A percentile compares a stretch with the other conserved stretches of the same genome.
Conservation (phyloP, 2,329 filamentous ascomycete species). For the Cladosporium oxysporum region DNA sequence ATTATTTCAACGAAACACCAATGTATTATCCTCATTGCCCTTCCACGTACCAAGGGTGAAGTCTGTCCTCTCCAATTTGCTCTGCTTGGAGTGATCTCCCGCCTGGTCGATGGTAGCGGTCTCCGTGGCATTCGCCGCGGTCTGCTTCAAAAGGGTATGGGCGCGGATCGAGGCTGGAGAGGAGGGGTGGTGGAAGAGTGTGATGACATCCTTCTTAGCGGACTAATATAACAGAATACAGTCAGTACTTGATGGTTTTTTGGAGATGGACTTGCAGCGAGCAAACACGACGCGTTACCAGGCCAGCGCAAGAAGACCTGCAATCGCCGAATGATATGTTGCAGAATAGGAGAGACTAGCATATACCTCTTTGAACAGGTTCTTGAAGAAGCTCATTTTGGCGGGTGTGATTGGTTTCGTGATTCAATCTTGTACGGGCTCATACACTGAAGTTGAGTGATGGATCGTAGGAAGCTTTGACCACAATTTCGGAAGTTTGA, state of each 20-base stretch:
- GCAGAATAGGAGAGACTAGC: constrained; percentile 10
- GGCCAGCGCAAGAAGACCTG: neutral
- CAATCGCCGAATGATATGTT: neutral
- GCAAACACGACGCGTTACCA: neutral
- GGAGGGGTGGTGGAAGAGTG: constrained; percentile 88
- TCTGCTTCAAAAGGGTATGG: constrained; percentile 76
- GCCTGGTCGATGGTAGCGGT: constrained; percentile 74
- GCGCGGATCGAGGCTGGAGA: constrained; percentile 72
- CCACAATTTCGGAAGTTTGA: neutral
- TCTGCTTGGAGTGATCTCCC: constrained; percentile 64
- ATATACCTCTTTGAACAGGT: constrained; percentile 50
- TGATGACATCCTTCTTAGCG: constrained; percentile 73
- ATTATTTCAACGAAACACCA: neutral
- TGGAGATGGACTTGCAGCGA: neutral
- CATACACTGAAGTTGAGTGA: constrained; percentile 5
- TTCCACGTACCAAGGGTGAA: constrained; percentile 67
- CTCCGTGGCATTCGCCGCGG: constrained; percentile 67
- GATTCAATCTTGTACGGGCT: neutral
- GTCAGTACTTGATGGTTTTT: neutral
- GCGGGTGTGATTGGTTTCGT: constrained; percentile 2
- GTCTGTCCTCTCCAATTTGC: constrained; percentile 60
- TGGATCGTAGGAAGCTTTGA: constrained; percentile 1
- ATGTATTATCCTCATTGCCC: neutral
- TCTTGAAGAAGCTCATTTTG: constrained; percentile 48
- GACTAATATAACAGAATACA: neutral